Percentiles rank a stretch among this genome's conserved stretches.
These are phyloP conservation scores for Plasmodium adleri DNA, from an alignment of 169 alveolate genomes.

Conservation along the genomic window DNA sequence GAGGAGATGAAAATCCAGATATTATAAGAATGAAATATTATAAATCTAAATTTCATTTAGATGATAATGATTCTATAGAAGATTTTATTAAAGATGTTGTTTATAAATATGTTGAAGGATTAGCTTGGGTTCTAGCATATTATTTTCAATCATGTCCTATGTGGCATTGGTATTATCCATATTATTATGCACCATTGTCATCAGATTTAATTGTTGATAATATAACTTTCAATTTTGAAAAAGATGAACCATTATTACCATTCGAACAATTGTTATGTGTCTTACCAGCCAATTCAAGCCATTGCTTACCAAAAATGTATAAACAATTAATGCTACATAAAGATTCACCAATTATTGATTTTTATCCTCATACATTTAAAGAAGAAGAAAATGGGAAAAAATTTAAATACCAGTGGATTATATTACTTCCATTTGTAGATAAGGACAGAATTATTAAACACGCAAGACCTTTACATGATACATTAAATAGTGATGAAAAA, in stretches of 20 bases:
- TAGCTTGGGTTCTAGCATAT: slow-evolving; percentile 95
- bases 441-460: slow-evolving; percentile 80
- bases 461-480: slow-evolving; percentile 84
- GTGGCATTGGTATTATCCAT: slow-evolving; percentile 99
- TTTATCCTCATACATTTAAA: slow-evolving; percentile 85
- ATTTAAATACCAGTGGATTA: slow-evolving; percentile 90
- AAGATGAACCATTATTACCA: slow-evolving; percentile 95
- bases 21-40: slow-evolving; percentile 47
- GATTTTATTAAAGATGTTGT: slow-evolving; percentile 78
- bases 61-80: slow-evolving; percentile 52
- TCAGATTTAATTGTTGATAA: slow-evolving; percentile 90
- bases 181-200: slow-evolving; percentile 99
- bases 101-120: slow-evolving; percentile 94
- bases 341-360: slow-evolving; percentile 85
- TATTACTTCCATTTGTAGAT: slow-evolving; percentile 91
- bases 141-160: slow-evolving; percentile 95
- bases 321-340: slow-evolving; percentile 82
- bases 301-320: slow-evolving; percentile 92
- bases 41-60: slow-evolving; percentile 66
- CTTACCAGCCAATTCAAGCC: slow-evolving; percentile 96
- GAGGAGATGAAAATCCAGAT: slow-evolving; percentile 68
- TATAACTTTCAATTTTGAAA: slow-evolving; percentile 79
- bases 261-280: slow-evolving; percentile 97
- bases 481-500: slow-evolving; percentile 79
- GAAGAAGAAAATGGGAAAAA: slow-evolving; percentile 91